phyloP scores from a whole-genome alignment of 495 filamentous ascomycete genomes.

The Penicillium dipodomyicola region DNA sequence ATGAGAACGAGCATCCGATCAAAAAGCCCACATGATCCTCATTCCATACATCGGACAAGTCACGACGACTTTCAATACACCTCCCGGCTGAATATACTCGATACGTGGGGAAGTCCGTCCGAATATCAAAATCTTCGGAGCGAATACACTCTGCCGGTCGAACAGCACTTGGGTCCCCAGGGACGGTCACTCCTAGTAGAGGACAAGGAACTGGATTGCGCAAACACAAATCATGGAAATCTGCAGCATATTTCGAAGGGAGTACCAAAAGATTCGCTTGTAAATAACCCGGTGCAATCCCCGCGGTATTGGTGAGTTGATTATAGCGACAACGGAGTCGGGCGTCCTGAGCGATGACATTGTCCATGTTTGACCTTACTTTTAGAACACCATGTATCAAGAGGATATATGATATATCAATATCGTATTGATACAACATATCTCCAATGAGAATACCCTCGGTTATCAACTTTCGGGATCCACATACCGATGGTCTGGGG shows the following conservation, averaged over 20 bases:
- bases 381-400: too few relatives aligned
- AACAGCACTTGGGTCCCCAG: slow-evolving; percentile 21
- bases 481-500: slow-evolving; percentile 27
- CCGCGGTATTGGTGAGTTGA: slow-evolving; percentile 45
- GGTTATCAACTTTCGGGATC: slow-evolving; percentile 21
- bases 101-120: slow-evolving; percentile 53
- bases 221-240: slow-evolving; percentile 53
- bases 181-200: slow-evolving; percentile 40
- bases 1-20: slow-evolving; percentile 58
- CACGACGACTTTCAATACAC: slow-evolving; percentile 18
- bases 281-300: slow-evolving; percentile 50
- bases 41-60: slow-evolving; percentile 48
- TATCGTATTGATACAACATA: background rate
- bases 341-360: slow-evolving; percentile 29
- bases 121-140: slow-evolving; percentile 43
- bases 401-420: too few relatives aligned
- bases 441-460: background rate
- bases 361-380: slow-evolving; percentile 10
- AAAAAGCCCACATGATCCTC: slow-evolving; percentile 53
- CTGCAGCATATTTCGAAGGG: slow-evolving; percentile 46
- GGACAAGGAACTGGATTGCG: slow-evolving; percentile 60
- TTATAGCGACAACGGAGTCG: slow-evolving; percentile 45
- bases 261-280: slow-evolving; percentile 60
- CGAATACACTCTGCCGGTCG: slow-evolving; percentile 28
- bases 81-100: slow-evolving; percentile 48